Evolutionary conservation across 2,329 filamentous ascomycete species (phyloP).

Genomic region (Cladosporium oxysporum): DNA sequence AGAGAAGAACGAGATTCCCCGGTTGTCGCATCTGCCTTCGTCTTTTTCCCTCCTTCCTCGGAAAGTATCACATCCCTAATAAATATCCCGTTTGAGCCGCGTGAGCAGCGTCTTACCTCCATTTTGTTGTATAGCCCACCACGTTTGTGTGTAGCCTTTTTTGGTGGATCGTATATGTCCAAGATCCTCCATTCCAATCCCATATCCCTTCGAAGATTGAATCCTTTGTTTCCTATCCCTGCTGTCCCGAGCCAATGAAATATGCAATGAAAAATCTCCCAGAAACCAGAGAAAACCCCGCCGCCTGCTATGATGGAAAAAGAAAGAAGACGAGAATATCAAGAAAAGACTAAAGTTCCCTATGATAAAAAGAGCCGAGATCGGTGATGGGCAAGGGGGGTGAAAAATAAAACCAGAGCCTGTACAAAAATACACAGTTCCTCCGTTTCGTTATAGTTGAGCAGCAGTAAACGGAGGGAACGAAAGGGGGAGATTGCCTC

Average conservation of each 20-base stretch:
- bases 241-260: not conserved
- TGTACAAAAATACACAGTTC: constrained; percentile 9
- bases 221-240: not conserved
- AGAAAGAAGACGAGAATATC: not conserved
- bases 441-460: not conserved
- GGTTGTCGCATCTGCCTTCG: not conserved
- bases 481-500: not conserved
- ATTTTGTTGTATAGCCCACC: not conserved
- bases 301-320: constrained; percentile 17
- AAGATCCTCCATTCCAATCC: not conserved
- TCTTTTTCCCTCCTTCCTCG: not conserved
- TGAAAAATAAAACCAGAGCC: not conserved
- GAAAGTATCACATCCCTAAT: not conserved
- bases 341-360: not conserved
- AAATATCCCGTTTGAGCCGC: constrained; percentile 5
- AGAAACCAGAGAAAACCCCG: constrained; percentile 6
- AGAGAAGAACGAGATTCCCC: not conserved
- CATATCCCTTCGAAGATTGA: not conserved
- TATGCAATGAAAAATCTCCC: not conserved
- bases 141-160: not conserved
- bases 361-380: not conserved
- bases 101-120: constrained; percentile 3
- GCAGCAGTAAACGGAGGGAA: not conserved
- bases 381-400: not conserved
- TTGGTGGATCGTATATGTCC: not conserved